Base-by-base conservation (phyloP, 495 filamentous ascomycete genomes). In the Hypomontagnella submonticulosa region DNA sequence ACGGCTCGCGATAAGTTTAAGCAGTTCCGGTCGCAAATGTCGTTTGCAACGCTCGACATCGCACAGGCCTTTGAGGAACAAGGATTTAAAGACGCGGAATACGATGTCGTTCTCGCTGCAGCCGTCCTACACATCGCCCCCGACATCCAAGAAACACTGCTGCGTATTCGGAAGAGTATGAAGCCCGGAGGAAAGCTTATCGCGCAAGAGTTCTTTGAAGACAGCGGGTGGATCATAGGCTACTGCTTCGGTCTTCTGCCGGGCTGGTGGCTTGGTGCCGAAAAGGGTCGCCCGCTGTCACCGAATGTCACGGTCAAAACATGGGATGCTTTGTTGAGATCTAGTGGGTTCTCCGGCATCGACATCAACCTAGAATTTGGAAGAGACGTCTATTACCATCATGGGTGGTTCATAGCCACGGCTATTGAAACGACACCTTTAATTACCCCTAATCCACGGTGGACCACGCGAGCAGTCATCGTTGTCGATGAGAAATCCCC, bases 201-300 rank as follows among this genome's bases (percentile, higher is more conserved):
- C 7, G 15, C 77, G 0, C 61, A 73, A 10, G 76, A 77, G 53
- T 46, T 60, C 2, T 77, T 61, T 40, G 59, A 70, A 0, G 40
- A 66, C 0, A 57, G 18, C 46, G 67, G 46, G 11, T 63, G 73
- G 54, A 57, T 69, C 36, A 61, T 67, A 13, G 69, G 73, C 0
- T 64, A 80, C n/a, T 44, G 76, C 4, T 76, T 82, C 5, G 79
- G 79, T 4, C 57, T 75, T 1, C 60, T 83, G 6, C 75, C 79
- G 0, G 81, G 78, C 0, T 86, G 83, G 83, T 86, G 82, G 82
- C 36, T 75, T 13, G 75, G 79, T 13, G 60, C 56, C 11, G 59
- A 78, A 4, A 61, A 67, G 8, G 52, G 48, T 38, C 53, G 71
- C 12, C 9, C 10, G 3, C 33, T 62, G 9, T 57, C 71, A 0